These are phyloP conservation scores for Voacanga thouarsii DNA, from an alignment of 257 asterid species.

Conservation along the genomic window DNA sequence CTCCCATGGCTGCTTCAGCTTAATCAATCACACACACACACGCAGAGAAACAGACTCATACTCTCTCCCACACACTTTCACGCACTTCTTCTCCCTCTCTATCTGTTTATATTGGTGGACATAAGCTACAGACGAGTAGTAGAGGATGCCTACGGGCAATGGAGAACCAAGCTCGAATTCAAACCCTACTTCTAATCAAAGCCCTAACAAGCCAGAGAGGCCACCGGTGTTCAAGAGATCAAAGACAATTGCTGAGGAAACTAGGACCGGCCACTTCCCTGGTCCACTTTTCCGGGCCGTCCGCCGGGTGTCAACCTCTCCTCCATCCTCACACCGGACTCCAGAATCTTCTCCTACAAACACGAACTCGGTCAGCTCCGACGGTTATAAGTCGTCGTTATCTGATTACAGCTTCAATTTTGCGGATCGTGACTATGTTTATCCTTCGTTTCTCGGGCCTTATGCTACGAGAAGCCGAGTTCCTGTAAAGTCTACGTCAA, in stretches of 20 bases:
- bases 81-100: not conserved
- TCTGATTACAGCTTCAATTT: slow-evolving; percentile 50
- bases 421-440: slow-evolving; percentile 85
- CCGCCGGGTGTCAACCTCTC: slow-evolving; percentile 53
- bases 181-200: slow-evolving; percentile 27
- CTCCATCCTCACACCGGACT: slow-evolving; percentile 28
- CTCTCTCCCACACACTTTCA: not conserved
- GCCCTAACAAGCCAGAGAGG: slow-evolving; percentile 42
- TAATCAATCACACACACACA: not conserved
- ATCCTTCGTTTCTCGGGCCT: slow-evolving; percentile 86
- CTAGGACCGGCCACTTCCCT: slow-evolving; percentile 43
- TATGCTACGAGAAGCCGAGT: slow-evolving; percentile 72
- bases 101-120: not conserved
- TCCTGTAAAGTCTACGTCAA: slow-evolving; percentile 46
- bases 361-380: slow-evolving; percentile 12
- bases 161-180: slow-evolving; percentile 28
- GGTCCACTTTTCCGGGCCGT: slow-evolving; percentile 56
- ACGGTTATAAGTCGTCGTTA: slow-evolving; percentile 21
- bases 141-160: slow-evolving; percentile 37
- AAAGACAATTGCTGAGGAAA: slow-evolving; percentile 41
- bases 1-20: slow-evolving; percentile 8
- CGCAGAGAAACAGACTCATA: not conserved
- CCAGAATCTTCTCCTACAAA: slow-evolving; percentile 18
- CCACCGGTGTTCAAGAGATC: slow-evolving; percentile 66
- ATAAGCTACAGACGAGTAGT: not conserved